phyloP scores from a whole-genome alignment of 768 basidiomycete species.

The Porphyrellus cyaneotinctus region DNA sequence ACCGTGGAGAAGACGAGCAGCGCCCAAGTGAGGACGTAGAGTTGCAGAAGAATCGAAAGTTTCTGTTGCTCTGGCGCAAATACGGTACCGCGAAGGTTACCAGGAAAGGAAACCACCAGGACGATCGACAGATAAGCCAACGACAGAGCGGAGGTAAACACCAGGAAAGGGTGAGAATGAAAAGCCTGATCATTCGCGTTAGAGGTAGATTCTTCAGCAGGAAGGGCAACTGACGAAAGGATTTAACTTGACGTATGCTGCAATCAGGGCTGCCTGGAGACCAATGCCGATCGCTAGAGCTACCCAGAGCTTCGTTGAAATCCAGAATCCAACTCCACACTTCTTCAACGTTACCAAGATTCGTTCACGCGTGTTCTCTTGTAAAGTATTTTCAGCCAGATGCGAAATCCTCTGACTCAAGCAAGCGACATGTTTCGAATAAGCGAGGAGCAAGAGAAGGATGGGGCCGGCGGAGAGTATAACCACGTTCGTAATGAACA shows the following conservation, averaged over 20 bases:
- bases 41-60: conserved; percentile 46
- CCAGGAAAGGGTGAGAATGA: conserved; percentile 53
- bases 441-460: conserved; percentile 43
- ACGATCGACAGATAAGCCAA: conserved; percentile 48
- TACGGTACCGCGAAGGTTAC: conserved; percentile 21
- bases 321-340: conserved; percentile 36
- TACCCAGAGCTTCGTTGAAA: conserved; percentile 61
- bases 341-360: conserved; percentile 25
- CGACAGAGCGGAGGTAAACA: conserved; percentile 46
- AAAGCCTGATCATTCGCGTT: conserved; percentile 43
- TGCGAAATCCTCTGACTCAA: conserved; percentile 14
- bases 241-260: conserved; percentile 52
- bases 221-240: conserved; percentile 48
- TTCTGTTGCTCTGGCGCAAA: conserved; percentile 43
- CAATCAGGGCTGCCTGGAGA: conserved; percentile 46
- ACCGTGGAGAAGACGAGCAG: conserved; percentile 51
- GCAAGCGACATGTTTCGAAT: conserved; percentile 28
- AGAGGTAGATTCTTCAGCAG: background rate
- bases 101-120: conserved; percentile 37
- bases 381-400: background rate
- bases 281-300: conserved; percentile 44
- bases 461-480: conserved; percentile 63
- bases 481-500: conserved; percentile 56
- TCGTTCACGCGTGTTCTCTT: conserved; percentile 8
- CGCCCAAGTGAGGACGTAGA: conserved; percentile 57